A percentile compares a stretch with the other conserved stretches of the same genome.
Conservation (phyloP, 371 early-diverging fungal species). For the Mortierella sp. region DNA sequence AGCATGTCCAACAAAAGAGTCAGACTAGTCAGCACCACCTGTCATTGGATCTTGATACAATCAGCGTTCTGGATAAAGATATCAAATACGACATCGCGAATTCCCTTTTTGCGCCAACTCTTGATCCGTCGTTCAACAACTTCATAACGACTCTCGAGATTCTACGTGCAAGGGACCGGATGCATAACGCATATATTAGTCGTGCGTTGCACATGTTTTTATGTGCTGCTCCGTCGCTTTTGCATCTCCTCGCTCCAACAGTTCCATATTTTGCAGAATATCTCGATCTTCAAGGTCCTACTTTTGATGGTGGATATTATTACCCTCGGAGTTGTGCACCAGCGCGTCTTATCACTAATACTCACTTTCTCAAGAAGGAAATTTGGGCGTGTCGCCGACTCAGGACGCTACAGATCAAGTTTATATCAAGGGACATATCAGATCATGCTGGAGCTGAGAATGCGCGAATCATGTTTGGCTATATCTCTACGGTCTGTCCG, state of each 20-base stretch:
- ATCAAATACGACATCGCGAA: background rate
- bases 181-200: background rate
- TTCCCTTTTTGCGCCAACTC: background rate
- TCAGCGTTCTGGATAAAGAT: conserved; percentile 1
- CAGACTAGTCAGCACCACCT: background rate
- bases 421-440: background rate
- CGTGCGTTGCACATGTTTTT: conserved; percentile 18
- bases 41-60: background rate
- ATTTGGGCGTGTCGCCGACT: conserved; percentile 28
- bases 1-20: background rate
- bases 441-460: conserved; percentile 16
- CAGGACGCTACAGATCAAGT: conserved; percentile 13
- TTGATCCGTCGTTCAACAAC: background rate
- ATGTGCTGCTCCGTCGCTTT: conserved; percentile 16
- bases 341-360: background rate
- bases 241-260: conserved; percentile 16
- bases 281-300: conserved; percentile 15
- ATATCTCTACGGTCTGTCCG: conserved; percentile 22
- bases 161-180: background rate
- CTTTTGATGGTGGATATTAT: background rate
- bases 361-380: background rate
- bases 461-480: conserved; percentile 34
- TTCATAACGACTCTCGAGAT: conserved; percentile 19
- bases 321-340: conserved; percentile 6
- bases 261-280: conserved; percentile 22